A percentile compares a stretch with the other conserved stretches of the same genome.
Evolutionary conservation across 176 grass and related monocot species (phyloP).

Genomic region (Oryza australiensis): DNA sequence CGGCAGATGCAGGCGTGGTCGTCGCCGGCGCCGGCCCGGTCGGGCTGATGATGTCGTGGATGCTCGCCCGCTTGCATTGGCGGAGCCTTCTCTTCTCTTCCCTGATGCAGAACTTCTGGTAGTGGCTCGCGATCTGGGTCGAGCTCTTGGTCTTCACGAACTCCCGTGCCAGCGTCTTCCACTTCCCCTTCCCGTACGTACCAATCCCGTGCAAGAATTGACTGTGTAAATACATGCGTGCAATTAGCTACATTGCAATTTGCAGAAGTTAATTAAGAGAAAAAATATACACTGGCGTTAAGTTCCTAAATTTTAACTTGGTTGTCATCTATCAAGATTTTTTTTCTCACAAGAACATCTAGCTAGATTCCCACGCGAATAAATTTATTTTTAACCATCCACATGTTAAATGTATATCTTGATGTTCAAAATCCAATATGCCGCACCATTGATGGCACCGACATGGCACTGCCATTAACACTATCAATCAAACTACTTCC

Average conservation of each 20-base stretch:
- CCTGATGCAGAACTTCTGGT: slow-evolving; percentile 29
- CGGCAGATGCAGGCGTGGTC: not conserved
- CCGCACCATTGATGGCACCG: no score
- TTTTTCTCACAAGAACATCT: no score
- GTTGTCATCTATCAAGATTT: no score
- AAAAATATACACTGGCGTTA: no score
- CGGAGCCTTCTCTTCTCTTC: not conserved
- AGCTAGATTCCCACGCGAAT: no score
- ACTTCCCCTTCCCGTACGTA: not conserved
- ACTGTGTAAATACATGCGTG: not conserved
- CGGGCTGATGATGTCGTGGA: slow-evolving; percentile 34
- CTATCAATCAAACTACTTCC: no score
- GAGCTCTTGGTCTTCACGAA: slow-evolving; percentile 26
- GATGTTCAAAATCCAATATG: no score
- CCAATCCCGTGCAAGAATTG: slow-evolving; percentile 1
- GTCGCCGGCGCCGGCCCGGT: not conserved
- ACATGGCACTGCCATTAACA: no score
- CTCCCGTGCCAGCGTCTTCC: slow-evolving; percentile 16
- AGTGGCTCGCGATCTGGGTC: slow-evolving; percentile 43
- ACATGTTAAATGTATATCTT: no score
- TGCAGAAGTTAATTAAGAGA: not conserved
- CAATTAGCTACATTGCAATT: not conserved
- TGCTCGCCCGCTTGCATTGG: slow-evolving; percentile 36
- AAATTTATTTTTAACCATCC: no score
- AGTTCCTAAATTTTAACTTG: no score